Conservation (phyloP, 306 rosid species). For the Rosa lucieae region DNA sequence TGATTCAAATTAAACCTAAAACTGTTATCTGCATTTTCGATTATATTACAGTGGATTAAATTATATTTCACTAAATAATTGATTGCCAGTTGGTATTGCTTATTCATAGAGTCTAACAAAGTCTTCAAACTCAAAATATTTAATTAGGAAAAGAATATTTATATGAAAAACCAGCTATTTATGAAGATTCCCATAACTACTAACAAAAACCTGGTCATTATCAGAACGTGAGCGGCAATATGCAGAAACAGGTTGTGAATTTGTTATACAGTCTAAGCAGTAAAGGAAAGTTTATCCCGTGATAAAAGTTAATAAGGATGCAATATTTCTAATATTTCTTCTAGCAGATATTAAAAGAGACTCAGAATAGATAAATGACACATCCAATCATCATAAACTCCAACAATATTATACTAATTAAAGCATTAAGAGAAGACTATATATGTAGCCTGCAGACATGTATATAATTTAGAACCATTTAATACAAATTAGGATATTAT, state of each 20-base stretch:
- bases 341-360: not conserved
- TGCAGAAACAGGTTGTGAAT: not conserved
- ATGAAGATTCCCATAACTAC: not conserved
- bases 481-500: not conserved
- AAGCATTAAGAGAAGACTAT: not conserved
- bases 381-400: not conserved
- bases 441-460: not conserved
- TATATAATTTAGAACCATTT: constrained; percentile 1
- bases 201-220: too few relatives aligned
- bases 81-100: not conserved
- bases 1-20: too few relatives aligned
- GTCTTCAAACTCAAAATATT: not conserved
- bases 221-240: too few relatives aligned
- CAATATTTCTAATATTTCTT: not conserved
- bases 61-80: too few relatives aligned
- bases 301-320: not conserved
- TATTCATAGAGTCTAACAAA: not conserved
- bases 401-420: not conserved
- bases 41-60: too few relatives aligned
- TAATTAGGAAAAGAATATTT: too few relatives aligned
- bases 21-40: too few relatives aligned
- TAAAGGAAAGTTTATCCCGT: not conserved
- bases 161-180: not conserved
- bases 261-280: not conserved
- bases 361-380: not conserved